Base-by-base conservation (phyloP, 805 yeast species). In the Ogataea philodendri region DNA sequence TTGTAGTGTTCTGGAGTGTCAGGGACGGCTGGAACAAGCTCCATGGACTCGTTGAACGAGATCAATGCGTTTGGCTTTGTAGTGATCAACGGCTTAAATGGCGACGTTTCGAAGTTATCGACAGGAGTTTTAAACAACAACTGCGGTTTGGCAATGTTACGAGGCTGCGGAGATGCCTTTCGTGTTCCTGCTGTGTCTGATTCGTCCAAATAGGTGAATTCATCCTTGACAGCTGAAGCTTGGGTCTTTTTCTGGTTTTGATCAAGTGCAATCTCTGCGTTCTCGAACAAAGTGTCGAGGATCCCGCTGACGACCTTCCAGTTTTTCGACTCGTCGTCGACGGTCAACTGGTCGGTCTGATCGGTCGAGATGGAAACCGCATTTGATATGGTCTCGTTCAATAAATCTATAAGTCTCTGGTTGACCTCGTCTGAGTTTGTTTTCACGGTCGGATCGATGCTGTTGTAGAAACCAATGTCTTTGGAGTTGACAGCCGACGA, bases 401-500 rank as follows among this genome's bases (percentile, higher is more conserved):
- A 65, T 32, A 76, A 43, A 2, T 55, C 59, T 16, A 76, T 52
- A 5, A 83, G 37, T 14, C 65, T 57, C 10, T 59, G 54, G 4
- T 78, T 67, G 0, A 73, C 52, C 1, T 47, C 45, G 7, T 66
- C 66, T 30, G 79, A 55, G 9, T 67, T 53, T 0, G 52, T 44
- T 7, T 68, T 59, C 9, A 79, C 52, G 1, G 57, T 52, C 3
- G 63, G 66, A 56, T 85, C 90, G 9, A 86, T 53, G 30, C 84
- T 76, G 29, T 70, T 70, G 57, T 78, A 76, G 52, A 89, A 93
- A 19, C 72, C 75, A n/a, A 88, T 70, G 63, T 90, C 97, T 37
- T 84, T 84, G 0, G 86, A 76, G 2, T 84, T 83, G 26, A 89
- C 59, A 2, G 84, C 78, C 3, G 81, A 66, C 0, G 95, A 70